These are phyloP conservation scores for Trametes versicolor DNA, from an alignment of 1,284 basidiomycete species.

Conservation along the genomic window DNA sequence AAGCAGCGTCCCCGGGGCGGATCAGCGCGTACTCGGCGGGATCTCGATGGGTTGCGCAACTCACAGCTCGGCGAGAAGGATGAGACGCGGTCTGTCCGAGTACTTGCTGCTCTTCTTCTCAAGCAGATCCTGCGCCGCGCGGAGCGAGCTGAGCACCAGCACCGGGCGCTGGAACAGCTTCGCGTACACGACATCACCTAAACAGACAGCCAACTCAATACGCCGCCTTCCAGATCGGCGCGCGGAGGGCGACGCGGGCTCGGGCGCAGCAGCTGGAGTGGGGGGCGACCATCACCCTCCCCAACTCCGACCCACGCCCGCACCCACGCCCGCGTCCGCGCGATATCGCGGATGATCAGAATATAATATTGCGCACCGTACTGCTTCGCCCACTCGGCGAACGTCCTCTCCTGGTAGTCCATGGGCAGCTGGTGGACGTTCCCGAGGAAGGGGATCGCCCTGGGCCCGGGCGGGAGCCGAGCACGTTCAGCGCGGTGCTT, in stretches of 20 bases:
- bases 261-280: neutral
- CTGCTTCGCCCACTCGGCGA: conserved; percentile 43
- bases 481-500: conserved; percentile 9
- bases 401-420: conserved; percentile 50
- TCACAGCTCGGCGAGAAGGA: conserved; percentile 41
- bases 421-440: conserved; percentile 58
- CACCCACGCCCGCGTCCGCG: neutral
- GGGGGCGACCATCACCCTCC: conserved; percentile 10
- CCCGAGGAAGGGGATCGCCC: conserved; percentile 55
- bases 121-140: conserved; percentile 61
- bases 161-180: conserved; percentile 45
- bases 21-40: conserved; percentile 25
- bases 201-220: conserved; percentile 43
- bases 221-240: conserved; percentile 39
- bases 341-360: neutral
- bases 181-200: conserved; percentile 48
- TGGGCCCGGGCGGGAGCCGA: conserved; percentile 57
- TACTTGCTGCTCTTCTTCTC: conserved; percentile 63
- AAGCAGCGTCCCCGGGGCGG: conserved; percentile 26
- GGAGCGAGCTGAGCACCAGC: conserved; percentile 44
- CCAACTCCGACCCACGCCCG: conserved; percentile 13
- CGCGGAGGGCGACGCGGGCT: conserved; percentile 12
- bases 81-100: conserved; percentile 51
- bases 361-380: conserved; percentile 37
- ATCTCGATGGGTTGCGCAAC: conserved; percentile 33